A percentile compares a stretch with the other conserved stretches of the same genome.
These are phyloP conservation scores for Suillus plorans DNA, from an alignment of 768 basidiomycete genomes.

Conservation along the genomic window DNA sequence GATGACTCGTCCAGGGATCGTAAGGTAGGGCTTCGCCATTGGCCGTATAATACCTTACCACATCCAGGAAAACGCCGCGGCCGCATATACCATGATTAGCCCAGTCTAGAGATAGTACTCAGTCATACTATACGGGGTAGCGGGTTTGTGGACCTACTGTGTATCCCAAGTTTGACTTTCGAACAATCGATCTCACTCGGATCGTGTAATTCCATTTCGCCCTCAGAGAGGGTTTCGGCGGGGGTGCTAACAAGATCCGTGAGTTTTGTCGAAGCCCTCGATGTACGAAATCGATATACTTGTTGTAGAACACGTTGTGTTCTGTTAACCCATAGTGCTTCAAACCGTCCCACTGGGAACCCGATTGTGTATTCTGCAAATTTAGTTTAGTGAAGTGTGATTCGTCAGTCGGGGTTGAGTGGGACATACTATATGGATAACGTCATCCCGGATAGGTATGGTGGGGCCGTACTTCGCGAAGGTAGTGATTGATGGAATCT, in stretches of 20 bases:
- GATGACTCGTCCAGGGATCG: constrained; percentile 60
- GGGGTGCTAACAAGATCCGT: constrained; percentile 38
- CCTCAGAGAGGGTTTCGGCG: constrained; percentile 40
- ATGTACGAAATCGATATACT: constrained; percentile 34
- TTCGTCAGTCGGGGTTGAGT: not conserved
- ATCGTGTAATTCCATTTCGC: constrained; percentile 47
- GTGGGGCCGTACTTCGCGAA: constrained; percentile 20
- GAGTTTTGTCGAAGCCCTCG: not conserved
- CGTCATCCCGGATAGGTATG: constrained; percentile 39
- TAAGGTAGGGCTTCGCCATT: constrained; percentile 46
- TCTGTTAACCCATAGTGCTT: constrained; percentile 55
- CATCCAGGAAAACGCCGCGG: constrained; percentile 65
- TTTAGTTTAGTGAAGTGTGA: not conserved
- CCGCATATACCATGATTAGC: constrained; percentile 70
- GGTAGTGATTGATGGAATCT: constrained; percentile 51
- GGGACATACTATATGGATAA: constrained; percentile 52
- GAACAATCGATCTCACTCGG: constrained; percentile 48
- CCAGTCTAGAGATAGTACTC: constrained; percentile 48
- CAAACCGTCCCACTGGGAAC: constrained; percentile 70
- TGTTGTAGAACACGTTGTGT: constrained; percentile 62
- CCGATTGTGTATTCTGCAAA: constrained; percentile 65
- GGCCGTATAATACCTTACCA: constrained; percentile 53
- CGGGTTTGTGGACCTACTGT: constrained; percentile 47
- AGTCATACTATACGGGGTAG: not conserved
- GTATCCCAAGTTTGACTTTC: constrained; percentile 58